phyloP scores from a whole-genome alignment of 2,329 filamentous ascomycete genomes.

The Emericellopsis atlantica region DNA sequence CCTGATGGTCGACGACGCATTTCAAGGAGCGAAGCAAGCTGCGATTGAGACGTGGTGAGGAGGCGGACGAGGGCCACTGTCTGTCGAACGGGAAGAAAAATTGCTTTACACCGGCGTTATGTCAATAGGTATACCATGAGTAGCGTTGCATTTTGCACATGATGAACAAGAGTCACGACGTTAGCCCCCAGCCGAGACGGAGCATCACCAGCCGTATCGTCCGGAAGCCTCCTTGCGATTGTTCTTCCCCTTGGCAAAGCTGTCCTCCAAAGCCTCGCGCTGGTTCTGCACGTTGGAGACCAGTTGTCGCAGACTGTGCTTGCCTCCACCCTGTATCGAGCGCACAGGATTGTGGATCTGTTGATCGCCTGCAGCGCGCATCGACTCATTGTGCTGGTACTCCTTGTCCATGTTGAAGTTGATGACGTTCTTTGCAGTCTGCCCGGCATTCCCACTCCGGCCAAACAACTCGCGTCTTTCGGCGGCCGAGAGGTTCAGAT shows the following conservation, averaged over 20 bases:
- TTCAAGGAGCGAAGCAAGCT: slow-evolving; percentile 29
- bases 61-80: not conserved
- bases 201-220: slow-evolving; percentile 67
- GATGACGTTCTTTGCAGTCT: slow-evolving; percentile 46
- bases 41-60: slow-evolving; percentile 38
- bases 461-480: slow-evolving; percentile 80
- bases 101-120: not conserved
- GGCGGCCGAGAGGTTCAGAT: slow-evolving; percentile 66
- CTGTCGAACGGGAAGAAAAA: not conserved
- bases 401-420: slow-evolving; percentile 85
- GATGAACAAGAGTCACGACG: too few relatives aligned
- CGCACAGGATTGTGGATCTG: slow-evolving; percentile 73
- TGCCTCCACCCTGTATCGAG: slow-evolving; percentile 61
- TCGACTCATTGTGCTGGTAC: slow-evolving; percentile 71
- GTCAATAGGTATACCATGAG: not conserved
- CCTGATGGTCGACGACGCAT: slow-evolving; percentile 36
- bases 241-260: slow-evolving; percentile 68
- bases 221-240: slow-evolving; percentile 74
- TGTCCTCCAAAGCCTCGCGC: slow-evolving; percentile 80
- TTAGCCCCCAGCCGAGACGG: slow-evolving; percentile 1
- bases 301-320: slow-evolving; percentile 80
- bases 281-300: slow-evolving; percentile 74
- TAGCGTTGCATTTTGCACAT: not conserved
- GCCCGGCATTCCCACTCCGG: slow-evolving; percentile 34
- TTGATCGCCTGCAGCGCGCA: slow-evolving; percentile 58